A percentile compares a stretch with the other conserved stretches of the same genome.
Conservation (phyloP, 352 stramenopile genomes). For the Hyaloperonospora brassicae region DNA sequence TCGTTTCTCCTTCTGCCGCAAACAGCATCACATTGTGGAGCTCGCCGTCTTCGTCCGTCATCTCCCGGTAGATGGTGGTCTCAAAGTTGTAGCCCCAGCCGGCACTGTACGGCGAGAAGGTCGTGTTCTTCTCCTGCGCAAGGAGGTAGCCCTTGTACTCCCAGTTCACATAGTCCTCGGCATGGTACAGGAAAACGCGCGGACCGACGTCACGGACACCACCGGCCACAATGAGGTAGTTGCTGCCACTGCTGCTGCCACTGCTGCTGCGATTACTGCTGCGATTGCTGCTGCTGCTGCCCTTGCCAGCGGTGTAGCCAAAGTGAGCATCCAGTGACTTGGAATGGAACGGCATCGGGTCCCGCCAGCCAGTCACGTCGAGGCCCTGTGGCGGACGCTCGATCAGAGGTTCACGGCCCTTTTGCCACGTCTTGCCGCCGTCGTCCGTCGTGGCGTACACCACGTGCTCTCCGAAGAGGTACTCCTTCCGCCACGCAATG, state of each 20-base stretch:
- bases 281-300: slow-evolving; percentile 42
- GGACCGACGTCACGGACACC: slow-evolving; percentile 44
- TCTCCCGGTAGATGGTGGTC: slow-evolving; percentile 54
- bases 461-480: slow-evolving; percentile 62
- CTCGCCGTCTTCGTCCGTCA: slow-evolving; percentile 47
- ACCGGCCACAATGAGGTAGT: slow-evolving; percentile 51
- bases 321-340: slow-evolving; percentile 38
- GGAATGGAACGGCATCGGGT: slow-evolving; percentile 56
- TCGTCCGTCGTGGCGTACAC: slow-evolving; percentile 54
- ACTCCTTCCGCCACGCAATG: slow-evolving; percentile 42
- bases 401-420: slow-evolving; percentile 41
- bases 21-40: slow-evolving; percentile 62
- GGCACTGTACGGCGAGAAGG: slow-evolving; percentile 46
- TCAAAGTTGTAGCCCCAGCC: slow-evolving; percentile 65
- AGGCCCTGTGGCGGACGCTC: slow-evolving; percentile 36
- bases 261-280: no score
- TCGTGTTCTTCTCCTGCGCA: slow-evolving; percentile 50
- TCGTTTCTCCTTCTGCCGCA: slow-evolving; percentile 37
- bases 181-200: slow-evolving; percentile 60
- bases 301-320: slow-evolving; percentile 10
- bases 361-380: slow-evolving; percentile 58
- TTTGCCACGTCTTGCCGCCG: slow-evolving; percentile 53
- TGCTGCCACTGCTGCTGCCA: slow-evolving; percentile 26
- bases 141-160: slow-evolving; percentile 59
- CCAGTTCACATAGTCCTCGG: slow-evolving; percentile 52